phyloP scores from a whole-genome alignment of 2,329 filamentous ascomycete species.

The Nemania serpens region DNA sequence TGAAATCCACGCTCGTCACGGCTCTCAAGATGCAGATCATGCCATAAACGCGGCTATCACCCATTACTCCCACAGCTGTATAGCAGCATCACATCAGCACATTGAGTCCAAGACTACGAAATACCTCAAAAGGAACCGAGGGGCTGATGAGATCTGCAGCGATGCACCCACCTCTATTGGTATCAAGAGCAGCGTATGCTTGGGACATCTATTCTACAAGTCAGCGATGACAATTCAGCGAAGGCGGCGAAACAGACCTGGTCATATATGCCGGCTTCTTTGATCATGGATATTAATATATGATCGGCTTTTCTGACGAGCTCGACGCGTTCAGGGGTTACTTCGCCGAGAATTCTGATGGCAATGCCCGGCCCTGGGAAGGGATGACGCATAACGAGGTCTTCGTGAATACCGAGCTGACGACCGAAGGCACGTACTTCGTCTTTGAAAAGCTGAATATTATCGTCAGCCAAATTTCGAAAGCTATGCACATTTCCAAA shows the following conservation, averaged over 20 bases:
- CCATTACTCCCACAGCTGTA: conserved; percentile 46
- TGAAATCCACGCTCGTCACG: conserved; percentile 64
- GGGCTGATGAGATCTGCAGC: neutral
- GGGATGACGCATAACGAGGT: conserved; percentile 79
- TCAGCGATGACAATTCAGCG: conserved; percentile 16
- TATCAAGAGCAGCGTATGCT: conserved; percentile 53
- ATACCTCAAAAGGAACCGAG: too few relatives aligned
- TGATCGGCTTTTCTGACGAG: conserved; percentile 73
- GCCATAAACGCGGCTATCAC: conserved; percentile 42
- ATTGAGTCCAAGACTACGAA: neutral
- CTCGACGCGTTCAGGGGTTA: conserved; percentile 77
- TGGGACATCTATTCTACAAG: conserved; percentile 47
- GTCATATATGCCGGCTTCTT: conserved; percentile 71
- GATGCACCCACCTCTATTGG: conserved; percentile 40
- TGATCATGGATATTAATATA: conserved; percentile 80
- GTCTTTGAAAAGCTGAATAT: conserved; percentile 64
- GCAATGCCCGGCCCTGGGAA: conserved; percentile 74
- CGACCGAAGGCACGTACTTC: conserved; percentile 74
- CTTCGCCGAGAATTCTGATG: conserved; percentile 81
- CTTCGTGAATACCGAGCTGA: conserved; percentile 70
- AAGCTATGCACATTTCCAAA: conserved; percentile 58
- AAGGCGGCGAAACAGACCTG: conserved; percentile 45
- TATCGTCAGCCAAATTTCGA: neutral
- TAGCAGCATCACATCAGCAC: conserved; percentile 2
- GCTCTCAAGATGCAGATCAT: conserved; percentile 47